phyloP scores from a whole-genome alignment of 352 stramenopile genomes.

The Peronospora farinosa region DNA sequence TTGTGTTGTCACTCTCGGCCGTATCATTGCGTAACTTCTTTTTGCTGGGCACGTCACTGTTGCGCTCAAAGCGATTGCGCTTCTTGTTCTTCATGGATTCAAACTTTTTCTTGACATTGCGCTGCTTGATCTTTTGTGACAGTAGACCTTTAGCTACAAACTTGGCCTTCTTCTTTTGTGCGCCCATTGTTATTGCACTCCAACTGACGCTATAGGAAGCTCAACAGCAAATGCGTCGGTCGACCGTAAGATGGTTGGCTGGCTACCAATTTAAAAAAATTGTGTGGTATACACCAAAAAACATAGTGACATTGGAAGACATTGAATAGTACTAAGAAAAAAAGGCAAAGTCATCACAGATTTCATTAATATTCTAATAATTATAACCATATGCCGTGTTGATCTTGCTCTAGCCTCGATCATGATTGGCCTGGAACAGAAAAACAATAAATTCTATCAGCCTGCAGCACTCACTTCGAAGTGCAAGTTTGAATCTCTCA shows the following conservation, averaged over 20 bases:
- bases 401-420: no score
- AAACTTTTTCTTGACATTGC: conserved; percentile 80
- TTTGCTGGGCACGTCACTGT: conserved; percentile 52
- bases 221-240: neutral
- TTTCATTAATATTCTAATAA: no score
- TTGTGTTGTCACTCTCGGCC: conserved; percentile 12
- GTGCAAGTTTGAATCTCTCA: no score
- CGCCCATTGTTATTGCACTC: conserved; percentile 32
- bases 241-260: neutral
- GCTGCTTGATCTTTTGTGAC: conserved; percentile 75
- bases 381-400: no score
- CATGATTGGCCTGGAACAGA: no score
- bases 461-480: no score
- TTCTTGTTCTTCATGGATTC: conserved; percentile 77
- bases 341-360: no score
- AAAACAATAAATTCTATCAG: no score
- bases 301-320: no score
- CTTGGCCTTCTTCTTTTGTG: conserved; percentile 84
- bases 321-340: no score
- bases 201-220: neutral
- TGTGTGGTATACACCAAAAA: conserved; percentile 6
- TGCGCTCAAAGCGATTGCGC: conserved; percentile 55
- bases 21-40: conserved; percentile 37
- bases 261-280: neutral
- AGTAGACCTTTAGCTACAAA: conserved; percentile 82